Evolutionary conservation across 140 eudicot genomes (phyloP).

Genomic region (Stevia rebaudiana): DNA sequence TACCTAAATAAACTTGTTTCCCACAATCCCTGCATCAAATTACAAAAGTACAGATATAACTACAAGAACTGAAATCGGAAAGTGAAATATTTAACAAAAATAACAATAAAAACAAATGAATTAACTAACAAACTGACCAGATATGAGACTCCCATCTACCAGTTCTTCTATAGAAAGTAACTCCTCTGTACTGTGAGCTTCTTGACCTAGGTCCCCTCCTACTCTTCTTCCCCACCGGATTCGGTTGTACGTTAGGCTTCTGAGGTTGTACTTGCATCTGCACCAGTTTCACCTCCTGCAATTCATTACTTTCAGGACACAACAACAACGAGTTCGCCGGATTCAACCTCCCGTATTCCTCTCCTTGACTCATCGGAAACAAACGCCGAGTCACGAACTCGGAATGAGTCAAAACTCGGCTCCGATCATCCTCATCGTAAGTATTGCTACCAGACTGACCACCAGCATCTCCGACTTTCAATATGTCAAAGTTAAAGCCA

Average conservation of each 20-base stretch:
- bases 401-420: conserved; percentile 19
- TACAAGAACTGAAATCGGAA: not conserved
- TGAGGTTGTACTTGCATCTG: conserved; percentile 26
- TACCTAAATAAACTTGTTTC: conserved; percentile 93
- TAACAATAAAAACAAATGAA: not conserved
- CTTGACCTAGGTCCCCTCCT: conserved; percentile 84
- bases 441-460: conserved; percentile 11
- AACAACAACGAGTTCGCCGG: conserved; percentile 23
- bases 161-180: conserved; percentile 73
- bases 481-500: conserved; percentile 46
- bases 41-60: not conserved
- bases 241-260: conserved; percentile 36
- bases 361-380: conserved; percentile 41
- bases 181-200: conserved; percentile 88
- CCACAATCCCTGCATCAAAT: conserved; percentile 83
- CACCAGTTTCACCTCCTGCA: conserved; percentile 28
- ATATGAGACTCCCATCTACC: conserved; percentile 96
- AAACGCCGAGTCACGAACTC: conserved; percentile 57
- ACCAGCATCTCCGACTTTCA: conserved; percentile 27
- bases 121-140: conserved; percentile 35
- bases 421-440: conserved; percentile 25
- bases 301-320: conserved; percentile 26
- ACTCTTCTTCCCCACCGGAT: conserved; percentile 47
- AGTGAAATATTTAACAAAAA: not conserved
- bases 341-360: conserved; percentile 2